phyloP scores from a whole-genome alignment of 148 eudicot species.

The Limonium bicolor region DNA sequence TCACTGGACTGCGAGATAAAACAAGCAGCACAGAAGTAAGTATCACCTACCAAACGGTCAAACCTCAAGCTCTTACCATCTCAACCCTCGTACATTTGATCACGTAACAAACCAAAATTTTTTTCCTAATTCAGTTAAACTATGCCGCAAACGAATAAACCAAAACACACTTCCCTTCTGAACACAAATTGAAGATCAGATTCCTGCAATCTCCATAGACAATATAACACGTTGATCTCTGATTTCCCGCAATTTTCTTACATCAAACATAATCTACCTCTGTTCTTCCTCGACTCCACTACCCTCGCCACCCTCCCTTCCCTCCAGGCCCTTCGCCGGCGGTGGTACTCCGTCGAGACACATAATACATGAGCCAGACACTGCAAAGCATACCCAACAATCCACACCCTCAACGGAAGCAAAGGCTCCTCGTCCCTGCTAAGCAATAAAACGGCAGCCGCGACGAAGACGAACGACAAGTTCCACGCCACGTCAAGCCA shows the following conservation, averaged over 20 bases:
- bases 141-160: too few species aligned
- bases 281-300: conserved; percentile 5
- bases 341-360: conserved; percentile 62
- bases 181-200: too few species aligned
- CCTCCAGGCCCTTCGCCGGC: conserved; percentile 16
- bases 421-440: conserved; percentile 34
- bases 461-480: conserved; percentile 46
- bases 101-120: too few species aligned
- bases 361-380: conserved; percentile 64
- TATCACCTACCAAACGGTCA: too few species aligned
- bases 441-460: conserved; percentile 38
- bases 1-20: conserved; percentile 38
- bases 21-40: conserved; percentile 4
- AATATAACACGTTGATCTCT: too few species aligned
- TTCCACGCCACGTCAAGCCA: conserved; percentile 89
- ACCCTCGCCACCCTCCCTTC: conserved; percentile 22
- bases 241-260: too few species aligned
- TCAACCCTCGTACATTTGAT: too few species aligned
- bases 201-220: too few species aligned
- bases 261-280: conserved; percentile 2
- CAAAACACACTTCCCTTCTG: too few species aligned
- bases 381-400: conserved; percentile 65
- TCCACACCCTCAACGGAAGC: conserved; percentile 89
- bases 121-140: too few species aligned
- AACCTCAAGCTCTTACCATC: too few species aligned